Conservation (phyloP, 2,329 filamentous ascomycete species). For the Catunica adiposa region DNA sequence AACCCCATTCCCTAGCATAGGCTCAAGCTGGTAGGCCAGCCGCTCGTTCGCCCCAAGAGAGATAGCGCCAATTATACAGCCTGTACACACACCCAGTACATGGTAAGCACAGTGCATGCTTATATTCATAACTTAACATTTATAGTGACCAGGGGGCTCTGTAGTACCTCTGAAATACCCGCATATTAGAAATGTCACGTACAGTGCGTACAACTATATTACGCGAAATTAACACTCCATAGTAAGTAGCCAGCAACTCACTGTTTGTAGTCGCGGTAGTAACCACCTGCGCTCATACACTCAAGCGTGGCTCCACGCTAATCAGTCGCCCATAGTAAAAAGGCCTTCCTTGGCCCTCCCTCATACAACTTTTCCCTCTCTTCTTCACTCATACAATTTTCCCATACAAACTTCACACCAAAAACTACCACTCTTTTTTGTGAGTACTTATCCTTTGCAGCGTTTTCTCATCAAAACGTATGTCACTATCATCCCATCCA, state of each 20-base stretch:
- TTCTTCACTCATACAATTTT: constrained; percentile 46
- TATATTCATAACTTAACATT: background rate
- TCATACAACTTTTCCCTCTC: constrained; percentile 40
- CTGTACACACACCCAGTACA: background rate
- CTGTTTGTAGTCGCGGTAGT: constrained; percentile 1
- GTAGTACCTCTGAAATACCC: background rate
- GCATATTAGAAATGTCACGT: constrained; percentile 2
- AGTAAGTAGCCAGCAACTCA: background rate
- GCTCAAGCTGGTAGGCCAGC: background rate
- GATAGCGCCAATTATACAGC: background rate
- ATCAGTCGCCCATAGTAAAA: constrained; percentile 52
- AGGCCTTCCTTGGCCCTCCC: constrained; percentile 37
- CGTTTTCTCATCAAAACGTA: constrained; percentile 17
- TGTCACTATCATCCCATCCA: constrained; percentile 17
- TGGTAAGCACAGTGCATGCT: background rate
- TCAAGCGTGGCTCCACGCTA: constrained; percentile 24
- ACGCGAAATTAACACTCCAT: background rate
- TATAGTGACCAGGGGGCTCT: background rate
- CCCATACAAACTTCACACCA: constrained; percentile 36
- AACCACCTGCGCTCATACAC: constrained; percentile 15
- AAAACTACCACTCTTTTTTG: constrained; percentile 23
- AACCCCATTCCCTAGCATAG: background rate
- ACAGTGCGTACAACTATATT: constrained; percentile 3
- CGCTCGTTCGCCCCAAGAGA: background rate
- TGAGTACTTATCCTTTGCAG: constrained; percentile 35